Percentiles rank a stretch among this genome's conserved stretches.
phyloP scores from a whole-genome alignment of 1,284 basidiomycete genomes.

The Sparassis latifolia region DNA sequence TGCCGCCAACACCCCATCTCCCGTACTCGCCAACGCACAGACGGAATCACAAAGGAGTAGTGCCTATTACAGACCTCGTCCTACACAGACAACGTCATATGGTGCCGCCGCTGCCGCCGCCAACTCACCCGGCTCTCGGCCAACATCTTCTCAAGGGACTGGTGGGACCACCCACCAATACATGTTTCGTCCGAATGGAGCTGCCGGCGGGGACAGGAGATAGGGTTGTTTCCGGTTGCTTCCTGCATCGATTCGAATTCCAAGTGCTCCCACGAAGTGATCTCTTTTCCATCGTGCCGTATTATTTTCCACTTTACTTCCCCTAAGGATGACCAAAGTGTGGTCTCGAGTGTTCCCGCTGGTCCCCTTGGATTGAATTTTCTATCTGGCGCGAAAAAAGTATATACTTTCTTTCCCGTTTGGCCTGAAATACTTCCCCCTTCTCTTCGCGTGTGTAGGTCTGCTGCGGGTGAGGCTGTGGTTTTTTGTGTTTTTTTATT shows the following conservation, averaged over 20 bases:
- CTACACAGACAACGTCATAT: conserved; percentile 18
- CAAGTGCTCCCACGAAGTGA: background rate
- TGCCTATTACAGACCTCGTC: conserved; percentile 31
- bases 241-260: background rate
- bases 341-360: background rate
- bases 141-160: conserved; percentile 25
- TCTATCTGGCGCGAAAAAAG: background rate
- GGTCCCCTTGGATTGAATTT: background rate
- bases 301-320: background rate
- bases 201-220: conserved; percentile 1
- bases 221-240: conserved; percentile 4
- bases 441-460: too few relatives aligned
- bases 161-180: conserved; percentile 33
- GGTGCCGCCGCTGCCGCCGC: conserved; percentile 16
- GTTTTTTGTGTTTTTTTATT: conserved; percentile 14
- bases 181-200: conserved; percentile 39
- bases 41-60: conserved; percentile 23
- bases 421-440: background rate
- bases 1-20: conserved; percentile 22
- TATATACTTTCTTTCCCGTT: too few relatives aligned
- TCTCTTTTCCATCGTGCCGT: background rate
- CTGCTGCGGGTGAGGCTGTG: background rate
- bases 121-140: conserved; percentile 20
- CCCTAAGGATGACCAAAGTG: background rate
- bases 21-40: conserved; percentile 21